These are phyloP conservation scores for Coemansia sp. DNA, from an alignment of 192 early-diverging fungal genomes.

Conservation along the genomic window DNA sequence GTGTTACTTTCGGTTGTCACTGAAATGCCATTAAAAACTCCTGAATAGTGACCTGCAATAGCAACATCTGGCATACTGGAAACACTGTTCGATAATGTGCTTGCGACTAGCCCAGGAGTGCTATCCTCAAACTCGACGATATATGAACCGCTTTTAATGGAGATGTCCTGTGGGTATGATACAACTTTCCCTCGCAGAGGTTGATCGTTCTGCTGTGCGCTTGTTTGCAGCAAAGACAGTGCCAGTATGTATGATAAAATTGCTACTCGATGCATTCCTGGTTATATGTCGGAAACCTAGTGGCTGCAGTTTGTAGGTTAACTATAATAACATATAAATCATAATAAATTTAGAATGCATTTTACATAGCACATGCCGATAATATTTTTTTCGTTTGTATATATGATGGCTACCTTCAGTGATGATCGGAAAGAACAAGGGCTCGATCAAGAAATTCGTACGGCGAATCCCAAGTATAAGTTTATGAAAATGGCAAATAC, in stretches of 20 bases:
- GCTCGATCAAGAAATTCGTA: too few species aligned
- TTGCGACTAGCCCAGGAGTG: background rate
- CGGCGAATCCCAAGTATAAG: too few species aligned
- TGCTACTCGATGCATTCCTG: background rate
- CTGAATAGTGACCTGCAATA: background rate
- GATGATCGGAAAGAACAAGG: too few species aligned
- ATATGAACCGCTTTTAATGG: background rate
- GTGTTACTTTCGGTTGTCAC: conserved; percentile 3
- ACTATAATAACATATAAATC: too few species aligned
- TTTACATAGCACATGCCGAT: too few species aligned
- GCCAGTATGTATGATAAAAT: background rate
- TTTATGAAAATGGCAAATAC: too few species aligned
- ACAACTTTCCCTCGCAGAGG: background rate
- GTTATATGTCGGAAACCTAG: too few species aligned
- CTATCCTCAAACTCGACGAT: background rate
- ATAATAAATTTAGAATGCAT: too few species aligned
- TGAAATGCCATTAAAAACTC: conserved; percentile 11
- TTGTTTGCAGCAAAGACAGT: background rate
- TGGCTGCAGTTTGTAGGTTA: too few species aligned
- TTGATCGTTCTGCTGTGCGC: background rate
- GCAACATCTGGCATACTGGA: background rate
- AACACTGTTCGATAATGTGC: background rate
- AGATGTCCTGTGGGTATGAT: background rate
- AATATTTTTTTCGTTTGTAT: too few species aligned
- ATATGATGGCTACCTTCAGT: too few species aligned